Base-by-base conservation (phyloP, 106 monocot genomes). In the Acorus calamus region DNA sequence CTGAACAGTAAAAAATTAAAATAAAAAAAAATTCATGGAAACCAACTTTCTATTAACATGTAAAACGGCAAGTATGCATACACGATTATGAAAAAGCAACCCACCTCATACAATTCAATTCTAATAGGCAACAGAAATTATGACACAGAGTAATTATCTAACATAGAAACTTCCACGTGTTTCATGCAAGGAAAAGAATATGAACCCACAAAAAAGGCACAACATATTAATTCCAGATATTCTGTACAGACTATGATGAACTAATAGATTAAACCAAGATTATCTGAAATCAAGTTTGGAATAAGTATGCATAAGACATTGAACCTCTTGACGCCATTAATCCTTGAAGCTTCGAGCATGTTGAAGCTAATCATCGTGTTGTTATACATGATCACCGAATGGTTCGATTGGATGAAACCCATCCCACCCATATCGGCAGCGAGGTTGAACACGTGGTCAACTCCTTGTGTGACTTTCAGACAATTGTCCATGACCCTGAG, bases 321-420 rank as follows among this genome's bases (percentile, higher is more conserved):
- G 60, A 13, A 91, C 92, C 92, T 92, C 71, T 92, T 92, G 60
- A 92, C 82, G 14, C 88, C 77, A 67, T 84, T 92, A 62, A 92
- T 82, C 60, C 92, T 79, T 52, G 88, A 59, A 68, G 92, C 92
- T 63, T 92, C 92, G 51, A 92, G 81, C 84, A 88, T 82, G 77
- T 88, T 92, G 77, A 92, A 88, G 67, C 92, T 92, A 73, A 92
- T 92, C 92, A 92, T 92, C 12, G 92, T 88, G 59, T 92, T 92
- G 52, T 92, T 92, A 74, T 92, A 92, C 56, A 56, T 56, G 8
- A 4, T 56, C 56, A n/a, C 56, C 56, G 92, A 92, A 63, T 92
- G 92, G 63, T 92, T 92, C 0, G 56, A n/a, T 8, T n/a, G 13
- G 13, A 56, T 56, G 13, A n/a, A 56, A 6, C 56, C 56, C 9